These are phyloP conservation scores for Starmerella scarabaei DNA, from an alignment of 805 yeast species.

Conservation along the genomic window DNA sequence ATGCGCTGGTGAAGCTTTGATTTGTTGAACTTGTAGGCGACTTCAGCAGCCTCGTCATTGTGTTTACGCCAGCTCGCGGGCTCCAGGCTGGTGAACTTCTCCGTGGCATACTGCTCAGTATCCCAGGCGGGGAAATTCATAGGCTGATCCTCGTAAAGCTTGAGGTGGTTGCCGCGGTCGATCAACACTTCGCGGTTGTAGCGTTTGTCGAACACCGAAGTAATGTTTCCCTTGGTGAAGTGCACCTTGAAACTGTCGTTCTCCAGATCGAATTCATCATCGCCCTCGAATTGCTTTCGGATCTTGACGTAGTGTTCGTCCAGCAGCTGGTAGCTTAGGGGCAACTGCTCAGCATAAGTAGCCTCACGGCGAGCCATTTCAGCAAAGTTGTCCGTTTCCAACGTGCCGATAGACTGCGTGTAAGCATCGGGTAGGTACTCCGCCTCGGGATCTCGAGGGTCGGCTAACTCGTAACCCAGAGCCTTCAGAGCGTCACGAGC, in stretches of 20 bases:
- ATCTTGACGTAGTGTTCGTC: neutral
- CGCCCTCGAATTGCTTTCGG: neutral
- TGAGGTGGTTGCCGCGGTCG: constrained; percentile 54
- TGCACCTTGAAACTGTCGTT: constrained; percentile 51
- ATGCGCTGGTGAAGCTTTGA: constrained; percentile 16
- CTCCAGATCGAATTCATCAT: constrained; percentile 27
- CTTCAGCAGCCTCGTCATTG: constrained; percentile 6
- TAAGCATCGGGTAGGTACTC: constrained; percentile 13
- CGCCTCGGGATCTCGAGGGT: constrained; percentile 5
- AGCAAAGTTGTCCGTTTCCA: neutral
- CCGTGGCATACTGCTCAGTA: constrained; percentile 78
- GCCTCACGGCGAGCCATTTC: constrained; percentile 4
- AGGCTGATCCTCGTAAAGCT: constrained; percentile 77
- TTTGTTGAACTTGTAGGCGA: constrained; percentile 11
- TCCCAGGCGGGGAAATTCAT: constrained; percentile 95
- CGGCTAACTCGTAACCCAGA: constrained; percentile 24
- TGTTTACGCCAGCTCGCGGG: constrained; percentile 12
- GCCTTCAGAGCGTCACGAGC: constrained; percentile 39
- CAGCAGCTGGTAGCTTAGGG: neutral
- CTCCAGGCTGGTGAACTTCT: constrained; percentile 45
- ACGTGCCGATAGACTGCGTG: too few species aligned
- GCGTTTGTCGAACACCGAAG: constrained; percentile 49
- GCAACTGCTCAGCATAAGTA: constrained; percentile 2
- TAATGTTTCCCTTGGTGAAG: constrained; percentile 49
- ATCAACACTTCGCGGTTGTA: constrained; percentile 54